Conservation (phyloP, 2,329 filamentous ascomycete genomes). For the Chaetomium sp. region DNA sequence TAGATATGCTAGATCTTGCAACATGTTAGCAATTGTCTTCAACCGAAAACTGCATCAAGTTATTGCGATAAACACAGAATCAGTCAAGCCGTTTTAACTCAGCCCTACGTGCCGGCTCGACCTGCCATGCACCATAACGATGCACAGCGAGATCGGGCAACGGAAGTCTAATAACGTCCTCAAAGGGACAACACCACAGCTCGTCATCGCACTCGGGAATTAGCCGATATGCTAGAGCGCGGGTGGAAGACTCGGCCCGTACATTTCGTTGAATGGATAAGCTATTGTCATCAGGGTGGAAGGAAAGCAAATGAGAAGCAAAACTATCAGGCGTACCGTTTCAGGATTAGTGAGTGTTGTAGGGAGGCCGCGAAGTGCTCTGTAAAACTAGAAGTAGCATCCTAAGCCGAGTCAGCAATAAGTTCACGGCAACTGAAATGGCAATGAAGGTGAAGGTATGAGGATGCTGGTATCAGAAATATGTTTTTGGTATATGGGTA, state of each 20-base stretch:
- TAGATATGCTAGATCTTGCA: neutral
- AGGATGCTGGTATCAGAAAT: slow-evolving; percentile 42
- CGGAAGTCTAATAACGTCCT: slow-evolving; percentile 56
- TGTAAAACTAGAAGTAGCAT: neutral
- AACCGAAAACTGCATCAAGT: neutral
- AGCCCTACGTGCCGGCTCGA: slow-evolving; percentile 30
- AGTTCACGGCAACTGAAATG: slow-evolving; percentile 11
- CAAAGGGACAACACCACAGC: slow-evolving; percentile 63
- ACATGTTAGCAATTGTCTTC: slow-evolving; percentile 15
- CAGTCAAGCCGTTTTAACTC: slow-evolving; percentile 36
- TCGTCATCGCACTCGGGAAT: slow-evolving; percentile 50
- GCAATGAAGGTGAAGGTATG: neutral
- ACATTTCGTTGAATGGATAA: slow-evolving; percentile 72
- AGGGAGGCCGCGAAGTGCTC: neutral
- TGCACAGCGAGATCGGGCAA: slow-evolving; percentile 40
- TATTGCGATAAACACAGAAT: slow-evolving; percentile 14
- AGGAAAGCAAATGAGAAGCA: slow-evolving; percentile 6
- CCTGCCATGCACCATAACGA: slow-evolving; percentile 47
- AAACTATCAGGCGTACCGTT: slow-evolving; percentile 7
- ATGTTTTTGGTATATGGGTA: slow-evolving; percentile 55
- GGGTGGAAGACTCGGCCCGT: slow-evolving; percentile 65
- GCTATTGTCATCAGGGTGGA: slow-evolving; percentile 54
- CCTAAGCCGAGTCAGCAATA: neutral
- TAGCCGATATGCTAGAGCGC: slow-evolving; percentile 49
- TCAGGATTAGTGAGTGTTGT: neutral